Conservation (phyloP, 805 yeast species). For the Maudiozyma turicensis region DNA sequence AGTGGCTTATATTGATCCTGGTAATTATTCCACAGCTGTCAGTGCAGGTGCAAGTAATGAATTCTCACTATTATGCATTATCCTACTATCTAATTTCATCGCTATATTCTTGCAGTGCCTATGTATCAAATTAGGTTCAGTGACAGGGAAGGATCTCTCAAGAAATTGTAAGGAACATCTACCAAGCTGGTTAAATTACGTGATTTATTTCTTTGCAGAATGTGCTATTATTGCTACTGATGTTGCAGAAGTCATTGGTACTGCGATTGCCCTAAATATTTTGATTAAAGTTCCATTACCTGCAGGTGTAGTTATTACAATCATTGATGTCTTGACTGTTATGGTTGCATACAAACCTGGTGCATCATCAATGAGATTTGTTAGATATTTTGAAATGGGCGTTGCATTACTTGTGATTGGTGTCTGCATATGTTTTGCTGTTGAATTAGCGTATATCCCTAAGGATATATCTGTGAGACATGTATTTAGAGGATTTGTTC, state of each 20-base stretch:
- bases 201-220: slow-evolving; percentile 71
- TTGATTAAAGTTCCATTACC: slow-evolving; percentile 65
- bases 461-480: slow-evolving; percentile 34
- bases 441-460: slow-evolving; percentile 55
- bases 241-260: slow-evolving; percentile 89
- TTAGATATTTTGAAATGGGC: slow-evolving; percentile 65
- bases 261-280: slow-evolving; percentile 78
- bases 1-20: slow-evolving; percentile 92
- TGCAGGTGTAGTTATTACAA: slow-evolving; percentile 69
- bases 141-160: slow-evolving; percentile 82
- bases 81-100: slow-evolving; percentile 68
- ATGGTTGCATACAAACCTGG: slow-evolving; percentile 71
- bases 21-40: slow-evolving; percentile 84
- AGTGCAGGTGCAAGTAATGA: slow-evolving; percentile 76
- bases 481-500: slow-evolving; percentile 60
- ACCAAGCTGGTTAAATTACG: slow-evolving; percentile 54
- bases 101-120: slow-evolving; percentile 77
- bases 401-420: slow-evolving; percentile 63
- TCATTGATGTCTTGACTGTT: slow-evolving; percentile 71
- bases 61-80: slow-evolving; percentile 61
- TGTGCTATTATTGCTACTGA: slow-evolving; percentile 87
- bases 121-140: slow-evolving; percentile 79
- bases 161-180: slow-evolving; percentile 69
- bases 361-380: slow-evolving; percentile 61
- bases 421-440: slow-evolving; percentile 71